phyloP scores from a whole-genome alignment of 2,329 filamentous ascomycete genomes.

The Trichoderma hamatum region DNA sequence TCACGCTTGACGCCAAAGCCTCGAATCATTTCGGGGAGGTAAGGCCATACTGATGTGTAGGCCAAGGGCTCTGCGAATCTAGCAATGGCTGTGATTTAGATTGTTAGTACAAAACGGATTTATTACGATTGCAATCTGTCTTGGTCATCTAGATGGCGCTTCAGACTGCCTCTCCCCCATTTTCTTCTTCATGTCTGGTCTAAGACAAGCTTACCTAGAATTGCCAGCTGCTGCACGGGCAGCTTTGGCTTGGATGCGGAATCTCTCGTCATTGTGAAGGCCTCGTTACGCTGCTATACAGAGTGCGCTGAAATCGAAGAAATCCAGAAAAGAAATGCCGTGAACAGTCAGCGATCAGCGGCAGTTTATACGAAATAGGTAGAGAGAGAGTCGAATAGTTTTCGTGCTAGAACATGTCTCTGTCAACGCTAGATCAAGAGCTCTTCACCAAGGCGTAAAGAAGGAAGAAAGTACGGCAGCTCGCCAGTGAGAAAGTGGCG shows the following conservation, averaged over 20 bases:
- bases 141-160: background rate
- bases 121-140: background rate
- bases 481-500: background rate
- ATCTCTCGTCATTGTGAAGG: slow-evolving; percentile 19
- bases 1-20: slow-evolving; percentile 73
- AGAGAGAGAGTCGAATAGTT: background rate
- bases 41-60: slow-evolving; percentile 72
- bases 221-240: slow-evolving; percentile 75
- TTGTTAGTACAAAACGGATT: slow-evolving; percentile 18
- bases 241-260: slow-evolving; percentile 53
- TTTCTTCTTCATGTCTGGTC: background rate
- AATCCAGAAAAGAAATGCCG: background rate
- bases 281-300: background rate
- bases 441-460: background rate
- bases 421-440: background rate
- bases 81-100: slow-evolving; percentile 63
- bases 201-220: slow-evolving; percentile 66
- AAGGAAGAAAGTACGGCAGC: background rate
- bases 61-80: slow-evolving; percentile 77
- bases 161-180: background rate
- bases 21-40: slow-evolving; percentile 79
- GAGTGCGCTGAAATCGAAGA: background rate
- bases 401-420: slow-evolving; percentile 16
- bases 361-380: background rate
- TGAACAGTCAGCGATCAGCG: background rate